Base-by-base conservation (phyloP, 352 stramenopile genomes). In the Pythium utonaiense region DNA sequence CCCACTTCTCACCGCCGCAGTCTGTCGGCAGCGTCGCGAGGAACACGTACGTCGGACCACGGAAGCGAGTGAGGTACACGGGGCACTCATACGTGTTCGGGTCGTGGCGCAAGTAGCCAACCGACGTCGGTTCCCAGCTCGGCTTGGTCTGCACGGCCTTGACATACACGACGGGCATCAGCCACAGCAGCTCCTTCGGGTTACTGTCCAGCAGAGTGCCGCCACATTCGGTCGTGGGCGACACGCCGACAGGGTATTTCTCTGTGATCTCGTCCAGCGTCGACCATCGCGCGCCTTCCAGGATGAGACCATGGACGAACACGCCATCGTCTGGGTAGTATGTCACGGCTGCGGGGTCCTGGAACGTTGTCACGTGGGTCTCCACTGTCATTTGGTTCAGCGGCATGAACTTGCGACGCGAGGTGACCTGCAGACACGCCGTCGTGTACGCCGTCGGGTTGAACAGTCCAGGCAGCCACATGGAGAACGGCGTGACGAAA, bases 321-420 rank as follows among this genome's bases (percentile, higher is more conserved):
- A 96, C 92, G 27, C 96, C 96, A 64, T 98, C 91, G 54, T 95
- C 81, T 1, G 86, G 86, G 67, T 95, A 91, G 64, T 78, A 77
- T 10, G 78, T 85, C 14, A 95, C 77, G 31, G 89, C 79, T n/a
- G 77, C 83, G 17, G 75, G 57, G 64, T 97, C 85, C 52, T 91
- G 86, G 58, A 98, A 96, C 40, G 81, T 97, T n/a, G 89, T 97
- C 44, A 98, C 84, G 64, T 98, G 93, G 22, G 95, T 98, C 73
- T 98, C 95, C 47, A 96, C 93, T 1, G 92, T 98, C 89, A 98
- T 98, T 57, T 97, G 88, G 73, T 98, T 97, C 34, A 98, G 78
- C 41, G 94, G 89, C 71, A 96, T 86, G 66, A 93, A 84, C 51
- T 94, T 96, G 36, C 83, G 83, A 33, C 96, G 89, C 17, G 93